Evolutionary conservation across 306 rosid genomes (phyloP).

Genomic region (Prunus mira): DNA sequence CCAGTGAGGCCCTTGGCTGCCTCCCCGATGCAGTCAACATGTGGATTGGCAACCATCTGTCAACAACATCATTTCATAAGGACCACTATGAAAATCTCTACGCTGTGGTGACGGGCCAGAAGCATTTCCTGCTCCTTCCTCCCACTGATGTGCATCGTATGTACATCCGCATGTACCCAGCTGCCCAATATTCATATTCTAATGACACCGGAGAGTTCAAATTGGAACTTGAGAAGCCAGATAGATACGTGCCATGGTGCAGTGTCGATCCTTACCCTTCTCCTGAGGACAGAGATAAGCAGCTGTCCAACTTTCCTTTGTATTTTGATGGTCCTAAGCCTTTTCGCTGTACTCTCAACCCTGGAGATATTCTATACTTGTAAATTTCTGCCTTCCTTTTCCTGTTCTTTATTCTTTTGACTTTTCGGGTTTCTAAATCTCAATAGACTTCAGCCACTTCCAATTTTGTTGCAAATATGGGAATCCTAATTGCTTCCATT

Average conservation of each 20-base stretch:
- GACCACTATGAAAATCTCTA: conserved; percentile 87
- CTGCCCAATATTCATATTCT: conserved; percentile 57
- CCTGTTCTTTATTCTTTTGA: neutral
- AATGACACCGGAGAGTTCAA: conserved; percentile 51
- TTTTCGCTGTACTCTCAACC: conserved; percentile 60
- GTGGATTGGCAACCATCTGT: conserved; percentile 66
- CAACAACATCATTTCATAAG: conserved; percentile 68
- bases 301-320: conserved; percentile 50
- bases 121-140: conserved; percentile 71
- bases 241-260: conserved; percentile 74
- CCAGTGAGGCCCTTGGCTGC: conserved; percentile 61
- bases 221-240: conserved; percentile 61
- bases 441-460: neutral
- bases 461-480: neutral
- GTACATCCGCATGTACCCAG: conserved; percentile 63
- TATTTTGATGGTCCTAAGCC: conserved; percentile 66
- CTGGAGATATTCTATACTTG: conserved; percentile 87
- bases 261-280: conserved; percentile 76
- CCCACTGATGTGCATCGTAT: conserved; percentile 76
- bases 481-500: neutral
- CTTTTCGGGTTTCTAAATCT: neutral
- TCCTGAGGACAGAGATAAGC: conserved; percentile 32
- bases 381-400: conserved; percentile 24
- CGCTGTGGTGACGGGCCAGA: conserved; percentile 70
- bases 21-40: conserved; percentile 75